phyloP scores from a whole-genome alignment of 371 early-diverging fungal genomes.

The Entomophthora muscae region DNA sequence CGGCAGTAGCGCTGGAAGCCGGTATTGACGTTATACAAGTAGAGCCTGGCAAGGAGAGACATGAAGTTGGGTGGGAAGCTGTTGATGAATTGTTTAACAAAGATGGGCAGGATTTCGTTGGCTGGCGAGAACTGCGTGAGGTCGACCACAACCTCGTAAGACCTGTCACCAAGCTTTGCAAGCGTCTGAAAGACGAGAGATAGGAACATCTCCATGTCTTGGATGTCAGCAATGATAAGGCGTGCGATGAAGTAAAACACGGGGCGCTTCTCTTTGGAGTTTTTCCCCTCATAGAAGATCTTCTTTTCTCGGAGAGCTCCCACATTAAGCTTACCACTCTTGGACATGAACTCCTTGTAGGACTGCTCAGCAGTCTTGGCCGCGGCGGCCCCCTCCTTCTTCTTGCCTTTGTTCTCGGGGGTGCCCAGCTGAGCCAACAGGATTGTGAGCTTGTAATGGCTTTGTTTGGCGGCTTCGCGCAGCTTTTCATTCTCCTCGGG shows the following conservation, averaged over 20 bases:
- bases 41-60: slow-evolving; percentile 30
- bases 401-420: slow-evolving; percentile 34
- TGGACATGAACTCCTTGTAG: slow-evolving; percentile 63
- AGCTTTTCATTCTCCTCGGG: slow-evolving; percentile 17
- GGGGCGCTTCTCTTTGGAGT: slow-evolving; percentile 55
- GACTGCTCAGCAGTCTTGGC: slow-evolving; percentile 28
- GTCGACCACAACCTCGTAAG: slow-evolving; percentile 67
- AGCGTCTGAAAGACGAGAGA: slow-evolving; percentile 36
- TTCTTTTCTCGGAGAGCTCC: slow-evolving; percentile 42
- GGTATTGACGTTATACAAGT: slow-evolving; percentile 66
- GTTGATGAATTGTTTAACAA: slow-evolving; percentile 52
- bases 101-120: slow-evolving; percentile 65
- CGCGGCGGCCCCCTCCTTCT: slow-evolving; percentile 38
- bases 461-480: slow-evolving; percentile 21
- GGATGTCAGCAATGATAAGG: slow-evolving; percentile 46
- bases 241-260: slow-evolving; percentile 74
- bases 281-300: slow-evolving; percentile 62
- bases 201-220: slow-evolving; percentile 69
- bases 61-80: slow-evolving; percentile 42
- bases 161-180: slow-evolving; percentile 32
- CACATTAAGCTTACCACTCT: slow-evolving; percentile 42
- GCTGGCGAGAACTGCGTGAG: slow-evolving; percentile 56
- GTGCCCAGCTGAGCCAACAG: slow-evolving; percentile 73
- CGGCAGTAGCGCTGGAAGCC: slow-evolving; percentile 51
- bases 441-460: slow-evolving; percentile 57